Evolutionary conservation across 352 stramenopile species (phyloP).

Genomic region (Globisporangium cystogenes): DNA sequence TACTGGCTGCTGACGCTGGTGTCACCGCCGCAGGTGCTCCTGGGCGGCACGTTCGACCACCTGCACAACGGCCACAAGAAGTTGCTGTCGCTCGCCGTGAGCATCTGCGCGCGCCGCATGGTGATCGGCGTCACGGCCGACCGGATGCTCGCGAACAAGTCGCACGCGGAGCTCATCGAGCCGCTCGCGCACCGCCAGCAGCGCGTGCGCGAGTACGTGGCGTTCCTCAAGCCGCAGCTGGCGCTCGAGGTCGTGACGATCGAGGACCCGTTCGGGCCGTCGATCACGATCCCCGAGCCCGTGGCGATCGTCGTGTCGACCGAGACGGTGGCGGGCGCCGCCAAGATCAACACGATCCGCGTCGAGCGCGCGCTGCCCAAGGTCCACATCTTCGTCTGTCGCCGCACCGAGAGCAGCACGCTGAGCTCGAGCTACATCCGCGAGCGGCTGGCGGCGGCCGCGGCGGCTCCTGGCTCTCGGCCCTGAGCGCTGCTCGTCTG

Average conservation of each 20-base stretch:
- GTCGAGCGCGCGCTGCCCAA: conserved; percentile 41
- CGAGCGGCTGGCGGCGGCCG: conserved; percentile 40
- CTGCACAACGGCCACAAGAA: conserved; percentile 92
- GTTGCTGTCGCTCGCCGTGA: conserved; percentile 70
- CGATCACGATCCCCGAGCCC: conserved; percentile 64
- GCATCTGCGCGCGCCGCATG: conserved; percentile 41
- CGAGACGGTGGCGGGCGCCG: conserved; percentile 70
- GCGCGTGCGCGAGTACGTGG: conserved; percentile 52
- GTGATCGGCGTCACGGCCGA: conserved; percentile 78
- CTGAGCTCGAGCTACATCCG: conserved; percentile 84
- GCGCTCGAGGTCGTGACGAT: conserved; percentile 68
- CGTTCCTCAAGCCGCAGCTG: conserved; percentile 61
- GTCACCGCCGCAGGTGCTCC: conserved; percentile 24
- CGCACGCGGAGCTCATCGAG: conserved; percentile 66
- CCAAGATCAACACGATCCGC: conserved; percentile 84
- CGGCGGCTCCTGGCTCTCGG: not conserved
- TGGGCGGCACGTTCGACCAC: conserved; percentile 89
- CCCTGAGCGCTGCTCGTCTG: not conserved
- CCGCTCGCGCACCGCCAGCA: conserved; percentile 47
- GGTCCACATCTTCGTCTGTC: conserved; percentile 72
- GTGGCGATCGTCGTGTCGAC: conserved; percentile 82
- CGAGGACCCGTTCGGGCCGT: conserved; percentile 80
- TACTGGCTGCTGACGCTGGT: not conserved
- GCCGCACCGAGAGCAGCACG: conserved; percentile 74
- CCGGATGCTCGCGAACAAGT: conserved; percentile 76